Conservation (phyloP, 768 basidiomycete species). For the Boletellus ananiceps region DNA sequence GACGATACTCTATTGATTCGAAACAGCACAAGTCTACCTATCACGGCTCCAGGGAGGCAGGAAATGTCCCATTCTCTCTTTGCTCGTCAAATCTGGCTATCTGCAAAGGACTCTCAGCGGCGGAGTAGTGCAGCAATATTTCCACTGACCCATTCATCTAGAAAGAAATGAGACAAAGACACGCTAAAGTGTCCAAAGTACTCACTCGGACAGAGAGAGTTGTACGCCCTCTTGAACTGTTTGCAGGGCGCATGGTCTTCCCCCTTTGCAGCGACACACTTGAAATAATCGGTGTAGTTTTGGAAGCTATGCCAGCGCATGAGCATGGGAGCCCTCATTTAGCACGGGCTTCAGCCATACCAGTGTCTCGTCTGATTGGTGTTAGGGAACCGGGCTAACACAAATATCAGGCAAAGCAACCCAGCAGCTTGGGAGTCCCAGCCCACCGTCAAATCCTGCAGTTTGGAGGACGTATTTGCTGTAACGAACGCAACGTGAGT, state of each 20-base stretch:
- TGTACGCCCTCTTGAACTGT: constrained; percentile 94
- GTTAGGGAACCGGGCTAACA: constrained; percentile 80
- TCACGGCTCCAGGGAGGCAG: constrained; percentile 81
- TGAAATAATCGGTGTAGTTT: constrained; percentile 98
- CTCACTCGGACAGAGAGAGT: constrained; percentile 97
- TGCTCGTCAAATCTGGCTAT: constrained; percentile 91
- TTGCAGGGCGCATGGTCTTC: constrained; percentile 99
- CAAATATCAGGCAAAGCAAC: constrained; percentile 6
- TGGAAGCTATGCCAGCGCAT: constrained; percentile 58
- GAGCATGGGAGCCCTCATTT: background rate
- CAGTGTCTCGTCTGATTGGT: constrained; percentile 96
- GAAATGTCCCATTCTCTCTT: constrained; percentile 89
- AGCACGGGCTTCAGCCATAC: constrained; percentile 41
- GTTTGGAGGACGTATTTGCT: constrained; percentile 92
- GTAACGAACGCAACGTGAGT: constrained; percentile 12
- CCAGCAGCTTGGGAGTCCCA: background rate
- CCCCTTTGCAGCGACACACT: constrained; percentile 94
- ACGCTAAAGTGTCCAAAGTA: constrained; percentile 18
- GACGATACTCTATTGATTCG: constrained; percentile 13
- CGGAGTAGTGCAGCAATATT: background rate
- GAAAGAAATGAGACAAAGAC: constrained; percentile 8
- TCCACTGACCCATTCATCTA: constrained; percentile 85
- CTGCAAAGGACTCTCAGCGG: constrained; percentile 36
- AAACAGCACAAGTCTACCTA: constrained; percentile 9
- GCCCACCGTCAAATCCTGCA: constrained; percentile 86